These are phyloP conservation scores for Chamaenerion angustifolium DNA, from an alignment of 345 rosid genomes.

Conservation along the genomic window DNA sequence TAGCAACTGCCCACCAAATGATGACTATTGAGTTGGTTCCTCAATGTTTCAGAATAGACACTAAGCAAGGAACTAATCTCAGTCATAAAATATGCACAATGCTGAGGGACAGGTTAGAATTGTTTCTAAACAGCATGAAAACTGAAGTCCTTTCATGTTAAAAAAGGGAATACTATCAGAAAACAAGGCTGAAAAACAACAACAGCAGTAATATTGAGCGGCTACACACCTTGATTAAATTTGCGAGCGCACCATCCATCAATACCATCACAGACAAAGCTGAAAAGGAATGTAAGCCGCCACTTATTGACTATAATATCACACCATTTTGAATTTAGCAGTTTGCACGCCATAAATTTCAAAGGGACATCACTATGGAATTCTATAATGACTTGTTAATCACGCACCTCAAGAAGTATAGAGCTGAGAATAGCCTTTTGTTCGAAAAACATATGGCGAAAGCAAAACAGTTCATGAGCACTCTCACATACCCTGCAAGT, in stretches of 20 bases:
- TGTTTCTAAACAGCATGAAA: too few relatives aligned
- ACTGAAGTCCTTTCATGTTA: too few relatives aligned
- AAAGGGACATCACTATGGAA: not conserved
- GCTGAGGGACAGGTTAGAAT: too few relatives aligned
- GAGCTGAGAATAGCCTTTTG: constrained; percentile 56
- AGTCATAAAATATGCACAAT: too few relatives aligned
- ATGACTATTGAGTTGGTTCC: too few relatives aligned
- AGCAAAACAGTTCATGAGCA: constrained; percentile 64
- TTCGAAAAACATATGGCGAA: constrained; percentile 72
- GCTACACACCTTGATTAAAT: constrained; percentile 64
- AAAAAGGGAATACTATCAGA: too few relatives aligned
- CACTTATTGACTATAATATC: not conserved
- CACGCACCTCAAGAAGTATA: constrained; percentile 59
- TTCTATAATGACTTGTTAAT: not conserved
- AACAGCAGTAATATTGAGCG: not conserved
- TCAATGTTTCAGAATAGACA: too few relatives aligned
- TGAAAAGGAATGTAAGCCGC: constrained; percentile 16
- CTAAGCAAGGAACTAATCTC: too few relatives aligned
- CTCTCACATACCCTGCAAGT: constrained; percentile 56
- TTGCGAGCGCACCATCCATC: constrained; percentile 97
- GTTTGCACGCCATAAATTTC: too few relatives aligned
- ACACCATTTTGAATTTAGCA: constrained; percentile 1
- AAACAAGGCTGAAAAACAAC: not conserved
- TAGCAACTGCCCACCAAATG: too few relatives aligned
- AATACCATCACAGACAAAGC: constrained; percentile 83